Conservation (phyloP, 257 asterid species). For the Solanum medicagineum region DNA sequence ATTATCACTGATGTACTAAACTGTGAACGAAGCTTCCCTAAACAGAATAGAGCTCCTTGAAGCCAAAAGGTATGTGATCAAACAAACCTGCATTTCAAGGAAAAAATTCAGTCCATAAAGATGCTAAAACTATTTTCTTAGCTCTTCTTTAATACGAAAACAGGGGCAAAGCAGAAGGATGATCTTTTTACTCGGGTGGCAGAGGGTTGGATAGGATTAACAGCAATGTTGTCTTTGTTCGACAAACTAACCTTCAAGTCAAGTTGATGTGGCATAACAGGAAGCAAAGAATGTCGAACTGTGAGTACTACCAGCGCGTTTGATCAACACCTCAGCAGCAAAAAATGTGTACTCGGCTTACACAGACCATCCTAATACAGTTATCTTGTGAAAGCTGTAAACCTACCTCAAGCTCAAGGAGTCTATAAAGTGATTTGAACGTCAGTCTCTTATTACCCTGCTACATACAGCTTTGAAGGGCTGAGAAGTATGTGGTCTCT, state of each 20-base stretch:
- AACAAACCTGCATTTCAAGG: neutral
- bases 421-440: neutral
- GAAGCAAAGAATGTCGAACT: neutral
- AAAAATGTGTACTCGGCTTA: neutral
- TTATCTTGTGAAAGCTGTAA: slow-evolving; percentile 1
- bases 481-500: slow-evolving; percentile 72
- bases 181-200: neutral
- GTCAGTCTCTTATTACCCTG: slow-evolving; percentile 68
- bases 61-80: neutral
- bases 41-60: neutral
- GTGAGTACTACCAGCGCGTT: neutral
- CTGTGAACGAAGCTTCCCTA: neutral
- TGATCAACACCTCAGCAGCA: neutral
- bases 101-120: neutral
- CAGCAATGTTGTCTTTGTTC: neutral
- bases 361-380: slow-evolving; percentile 15
- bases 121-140: neutral
- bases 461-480: slow-evolving; percentile 76
- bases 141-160: neutral
- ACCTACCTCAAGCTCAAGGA: slow-evolving; percentile 26
- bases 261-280: neutral
- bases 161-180: neutral
- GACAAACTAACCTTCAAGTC: neutral
- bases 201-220: neutral
- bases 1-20: no score